Evolutionary conservation across 805 yeast genomes (phyloP), one percentile per base, ranked within the genome.

Genomic region (Wickerhamiella domercqiae): DNA sequence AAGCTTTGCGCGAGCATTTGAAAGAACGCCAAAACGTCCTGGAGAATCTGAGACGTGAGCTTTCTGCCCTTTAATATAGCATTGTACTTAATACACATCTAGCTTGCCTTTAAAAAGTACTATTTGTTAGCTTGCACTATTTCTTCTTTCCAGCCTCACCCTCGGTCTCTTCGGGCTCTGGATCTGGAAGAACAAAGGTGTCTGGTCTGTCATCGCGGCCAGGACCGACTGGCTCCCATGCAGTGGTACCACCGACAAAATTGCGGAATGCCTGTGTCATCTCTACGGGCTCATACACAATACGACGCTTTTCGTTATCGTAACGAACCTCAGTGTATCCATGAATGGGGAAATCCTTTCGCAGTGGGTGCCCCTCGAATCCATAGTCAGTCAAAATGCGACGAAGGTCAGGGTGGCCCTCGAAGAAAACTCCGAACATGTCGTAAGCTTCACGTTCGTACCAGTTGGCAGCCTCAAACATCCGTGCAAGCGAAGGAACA

Each of bases 361-460:
- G 72, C 55, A 81, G 68, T 11, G 94, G 94, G 56, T 81, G 90
- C 38, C 94, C 94, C 61, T 80, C 93, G 51, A 82, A 81, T 17
- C 94, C 94, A 59, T 81, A 81, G 61, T 81, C 94, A 39, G 94
- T 81, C 74, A 81, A 70, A 58, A 81, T 80, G 62, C 94, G 70
- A 63, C 94, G 74, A 54, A 81, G 66, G 59, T 81, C 94, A 4
- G 93, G 93, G 59, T 82, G 94, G 42, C 78, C 81, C 60, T 78
- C 87, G 53, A 82, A 82, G 60, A 80, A 80, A 41, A 82, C 71
- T 31, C 94, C 94, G 56, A 71, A 82, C 71, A 82, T 65, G 57
- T 82, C 94, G 57, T 78, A 82, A 11, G 90, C 74, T 59, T 82
- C 94, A 56, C 94, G 71, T 63, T 82, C 94, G 56, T 71, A 78